These are phyloP conservation scores for Taphrina sp. DNA, from an alignment of 1,139 yeast species.

Conservation along the genomic window DNA sequence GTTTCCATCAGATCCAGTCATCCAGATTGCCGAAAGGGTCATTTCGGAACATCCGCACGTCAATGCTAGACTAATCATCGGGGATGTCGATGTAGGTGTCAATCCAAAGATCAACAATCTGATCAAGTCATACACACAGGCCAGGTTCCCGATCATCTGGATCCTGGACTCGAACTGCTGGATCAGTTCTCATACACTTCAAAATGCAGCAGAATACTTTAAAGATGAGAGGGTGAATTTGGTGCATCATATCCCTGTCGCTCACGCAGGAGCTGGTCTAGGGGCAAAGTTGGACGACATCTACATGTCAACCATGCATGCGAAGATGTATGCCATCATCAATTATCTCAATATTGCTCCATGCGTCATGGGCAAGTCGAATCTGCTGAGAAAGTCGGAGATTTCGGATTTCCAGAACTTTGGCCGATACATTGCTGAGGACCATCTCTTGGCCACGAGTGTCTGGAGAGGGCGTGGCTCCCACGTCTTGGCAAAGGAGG, in stretches of 20 bases:
- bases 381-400: slow-evolving; percentile 67
- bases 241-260: slow-evolving; percentile 75
- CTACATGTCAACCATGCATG: slow-evolving; percentile 79
- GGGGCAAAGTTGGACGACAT: slow-evolving; percentile 83
- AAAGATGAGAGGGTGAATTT: slow-evolving; percentile 54
- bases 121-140: slow-evolving; percentile 68
- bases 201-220: slow-evolving; percentile 63
- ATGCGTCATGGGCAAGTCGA: slow-evolving; percentile 91
- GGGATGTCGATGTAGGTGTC: slow-evolving; percentile 62
- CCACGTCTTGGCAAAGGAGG: slow-evolving; percentile 75
- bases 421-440: slow-evolving; percentile 84
- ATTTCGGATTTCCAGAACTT: slow-evolving; percentile 60
- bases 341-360: slow-evolving; percentile 79
- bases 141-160: slow-evolving; percentile 77
- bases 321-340: slow-evolving; percentile 77
- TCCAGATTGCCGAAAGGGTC: slow-evolving; percentile 56
- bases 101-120: slow-evolving; percentile 87
- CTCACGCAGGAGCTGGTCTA: slow-evolving; percentile 41
- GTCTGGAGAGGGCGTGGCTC: slow-evolving; percentile 69
- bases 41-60: slow-evolving; percentile 57
- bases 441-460: slow-evolving; percentile 86
- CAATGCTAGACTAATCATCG: slow-evolving; percentile 60
- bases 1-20: slow-evolving; percentile 60
- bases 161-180: slow-evolving; percentile 85
- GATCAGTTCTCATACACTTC: slow-evolving; percentile 65